Percentiles rank a stretch among this genome's conserved stretches.
Conservation (phyloP, 495 filamentous ascomycete genomes). For the Friedmanniomyces simplex region DNA sequence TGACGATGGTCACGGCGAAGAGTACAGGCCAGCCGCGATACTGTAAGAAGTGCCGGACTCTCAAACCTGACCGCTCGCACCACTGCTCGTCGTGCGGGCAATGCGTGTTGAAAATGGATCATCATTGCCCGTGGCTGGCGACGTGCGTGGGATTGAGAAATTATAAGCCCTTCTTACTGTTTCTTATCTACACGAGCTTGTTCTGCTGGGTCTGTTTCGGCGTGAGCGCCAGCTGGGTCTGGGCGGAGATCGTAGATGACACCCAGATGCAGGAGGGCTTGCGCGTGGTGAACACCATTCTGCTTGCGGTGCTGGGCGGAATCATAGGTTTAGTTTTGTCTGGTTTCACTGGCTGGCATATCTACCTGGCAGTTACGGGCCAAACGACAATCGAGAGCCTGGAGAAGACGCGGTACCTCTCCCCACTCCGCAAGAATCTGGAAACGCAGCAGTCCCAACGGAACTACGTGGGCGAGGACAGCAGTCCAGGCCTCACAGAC, state of each 20-base stretch:
- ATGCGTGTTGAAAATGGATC: constrained; percentile 98
- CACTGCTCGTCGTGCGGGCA: constrained; percentile 88
- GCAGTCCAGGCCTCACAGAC: constrained; percentile 56
- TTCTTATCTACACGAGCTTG: constrained; percentile 79
- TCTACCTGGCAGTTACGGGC: constrained; percentile 63
- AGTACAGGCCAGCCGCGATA: constrained; percentile 65
- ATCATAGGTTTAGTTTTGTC: constrained; percentile 83
- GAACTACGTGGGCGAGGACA: constrained; percentile 29
- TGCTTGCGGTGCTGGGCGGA: constrained; percentile 73
- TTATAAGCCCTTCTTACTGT: constrained; percentile 91
- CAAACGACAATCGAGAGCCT: constrained; percentile 92
- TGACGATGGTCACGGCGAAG: constrained; percentile 79
- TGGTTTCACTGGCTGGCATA: constrained; percentile 90
- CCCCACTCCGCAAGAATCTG: constrained; percentile 59
- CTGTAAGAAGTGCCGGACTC: constrained; percentile 92
- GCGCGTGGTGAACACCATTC: constrained; percentile 81
- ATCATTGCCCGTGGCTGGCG: constrained; percentile 96
- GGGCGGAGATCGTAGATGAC: constrained; percentile 60
- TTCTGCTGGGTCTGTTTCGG: constrained; percentile 77
- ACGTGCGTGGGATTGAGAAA: constrained; percentile 90
- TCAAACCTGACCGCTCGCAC: constrained; percentile 91
- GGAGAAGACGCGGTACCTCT: constrained; percentile 87
- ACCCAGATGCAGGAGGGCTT: constrained; percentile 37
- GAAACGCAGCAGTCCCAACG: constrained; percentile 38
- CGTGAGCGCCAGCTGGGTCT: constrained; percentile 66